Percentiles rank a stretch among this genome's conserved stretches.
These are phyloP conservation scores for Xylariales sp. DNA, from an alignment of 2,329 filamentous ascomycete genomes.

Conservation along the genomic window DNA sequence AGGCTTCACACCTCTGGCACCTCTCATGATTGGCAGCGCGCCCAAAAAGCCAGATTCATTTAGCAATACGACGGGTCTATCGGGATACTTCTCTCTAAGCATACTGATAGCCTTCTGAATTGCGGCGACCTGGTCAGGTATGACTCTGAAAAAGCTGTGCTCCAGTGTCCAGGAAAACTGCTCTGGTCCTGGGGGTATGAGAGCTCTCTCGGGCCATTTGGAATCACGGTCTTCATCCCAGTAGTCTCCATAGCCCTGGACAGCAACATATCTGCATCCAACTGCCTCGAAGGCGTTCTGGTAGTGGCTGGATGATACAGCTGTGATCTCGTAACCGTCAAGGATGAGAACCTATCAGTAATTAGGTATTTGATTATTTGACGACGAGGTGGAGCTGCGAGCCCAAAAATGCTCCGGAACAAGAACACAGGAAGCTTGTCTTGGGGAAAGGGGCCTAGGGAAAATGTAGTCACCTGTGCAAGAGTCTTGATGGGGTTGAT, in stretches of 20 bases:
- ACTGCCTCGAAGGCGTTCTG: conserved; percentile 1
- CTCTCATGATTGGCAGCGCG: conserved; percentile 6
- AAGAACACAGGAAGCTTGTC: no score
- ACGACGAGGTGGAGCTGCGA: background rate
- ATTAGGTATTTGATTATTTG: background rate
- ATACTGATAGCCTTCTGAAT: conserved; percentile 6
- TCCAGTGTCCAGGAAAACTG: conserved; percentile 9
- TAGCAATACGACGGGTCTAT: conserved; percentile 6
- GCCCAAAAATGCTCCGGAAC: background rate
- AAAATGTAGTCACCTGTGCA: conserved; percentile 3
- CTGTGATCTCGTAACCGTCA: conserved; percentile 9
- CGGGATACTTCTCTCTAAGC: conserved; percentile 4
- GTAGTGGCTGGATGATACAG: conserved; percentile 8
- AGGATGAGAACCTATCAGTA: conserved; percentile 3
- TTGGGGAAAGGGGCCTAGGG: no score
- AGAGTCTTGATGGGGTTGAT: conserved; percentile 8
- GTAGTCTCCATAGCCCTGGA: conserved; percentile 9
- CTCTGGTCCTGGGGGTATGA: conserved; percentile 3
- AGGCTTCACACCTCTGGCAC: conserved; percentile 4
- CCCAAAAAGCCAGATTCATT: conserved; percentile 8
- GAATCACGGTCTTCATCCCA: conserved; percentile 8
- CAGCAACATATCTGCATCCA: conserved; percentile 5
- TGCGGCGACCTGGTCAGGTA: conserved; percentile 8
- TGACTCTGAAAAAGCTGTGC: conserved; percentile 8
- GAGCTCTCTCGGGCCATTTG: conserved; percentile 8